phyloP scores from a whole-genome alignment of 2,329 filamentous ascomycete genomes.

The Sclerotinia minor region DNA sequence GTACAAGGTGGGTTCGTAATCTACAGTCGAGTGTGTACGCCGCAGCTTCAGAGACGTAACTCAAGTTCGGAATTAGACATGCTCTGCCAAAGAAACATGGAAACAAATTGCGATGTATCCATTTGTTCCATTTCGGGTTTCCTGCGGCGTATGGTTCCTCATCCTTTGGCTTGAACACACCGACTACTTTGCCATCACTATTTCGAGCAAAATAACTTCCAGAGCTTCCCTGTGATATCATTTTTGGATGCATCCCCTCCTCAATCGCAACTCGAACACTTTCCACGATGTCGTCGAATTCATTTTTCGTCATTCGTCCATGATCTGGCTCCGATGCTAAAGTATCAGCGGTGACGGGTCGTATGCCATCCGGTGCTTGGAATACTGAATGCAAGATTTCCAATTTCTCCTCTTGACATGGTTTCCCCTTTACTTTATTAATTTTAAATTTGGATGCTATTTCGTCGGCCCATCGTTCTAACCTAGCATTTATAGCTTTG shows the following conservation, averaged over 20 bases:
- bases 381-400: conserved; percentile 99
- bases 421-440: conserved; percentile 69
- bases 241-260: conserved; percentile 85
- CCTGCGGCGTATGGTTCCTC: conserved; percentile 96
- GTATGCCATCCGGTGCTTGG: conserved; percentile 83
- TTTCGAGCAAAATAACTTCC: conserved; percentile 98
- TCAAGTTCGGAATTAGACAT: conserved; percentile 93
- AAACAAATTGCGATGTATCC: conserved; percentile 97
- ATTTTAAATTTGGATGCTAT: conserved; percentile 97
- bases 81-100: conserved; percentile 96
- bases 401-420: conserved; percentile 77
- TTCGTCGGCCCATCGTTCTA: conserved; percentile 97
- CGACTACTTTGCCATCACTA: conserved; percentile 87
- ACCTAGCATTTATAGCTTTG: conserved; percentile 93
- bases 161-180: conserved; percentile 98
- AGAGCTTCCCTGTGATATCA: conserved; percentile 96
- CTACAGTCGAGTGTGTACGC: conserved; percentile 93
- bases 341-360: conserved; percentile 74
- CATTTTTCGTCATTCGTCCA: conserved; percentile 69
- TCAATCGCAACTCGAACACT: conserved; percentile 89
- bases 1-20: conserved; percentile 86
- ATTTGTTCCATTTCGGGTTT: conserved; percentile 99
- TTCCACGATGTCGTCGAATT: conserved; percentile 87
- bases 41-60: conserved; percentile 95
- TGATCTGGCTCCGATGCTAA: conserved; percentile 62